These are phyloP conservation scores for Irpex lacteus DNA, from an alignment of 1,284 basidiomycete species.

Conservation along the genomic window DNA sequence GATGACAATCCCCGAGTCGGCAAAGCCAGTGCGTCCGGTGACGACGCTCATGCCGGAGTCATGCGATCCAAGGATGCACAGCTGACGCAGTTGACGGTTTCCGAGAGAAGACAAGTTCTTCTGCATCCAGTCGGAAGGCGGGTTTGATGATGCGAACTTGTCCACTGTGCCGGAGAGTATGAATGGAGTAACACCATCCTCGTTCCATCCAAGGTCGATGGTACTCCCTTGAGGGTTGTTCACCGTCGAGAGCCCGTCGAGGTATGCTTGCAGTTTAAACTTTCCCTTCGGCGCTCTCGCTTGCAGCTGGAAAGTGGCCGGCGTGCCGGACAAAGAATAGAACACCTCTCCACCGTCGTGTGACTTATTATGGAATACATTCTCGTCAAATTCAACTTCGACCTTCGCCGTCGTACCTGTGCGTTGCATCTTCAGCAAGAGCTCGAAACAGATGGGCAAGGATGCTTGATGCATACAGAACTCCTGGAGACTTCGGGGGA, in stretches of 20 bases:
- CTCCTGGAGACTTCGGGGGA: background rate
- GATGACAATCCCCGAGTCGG: background rate
- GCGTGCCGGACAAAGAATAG: conserved; percentile 1
- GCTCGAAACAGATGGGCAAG: too few relatives aligned
- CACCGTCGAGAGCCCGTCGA: background rate
- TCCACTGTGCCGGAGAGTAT: background rate
- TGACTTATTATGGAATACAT: conserved; percentile 1
- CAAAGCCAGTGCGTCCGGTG: background rate
- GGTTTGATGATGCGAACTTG: background rate
- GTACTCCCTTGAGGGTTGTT: conserved; percentile 4
- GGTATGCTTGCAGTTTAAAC: conserved; percentile 4
- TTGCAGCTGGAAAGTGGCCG: conserved; percentile 5
- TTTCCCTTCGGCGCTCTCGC: background rate
- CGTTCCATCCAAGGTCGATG: conserved; percentile 1
- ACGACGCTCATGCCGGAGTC: conserved; percentile 10
- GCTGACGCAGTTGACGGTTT: background rate
- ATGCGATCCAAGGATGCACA: conserved; percentile 11
- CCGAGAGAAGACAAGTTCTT: background rate
- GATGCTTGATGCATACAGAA: too few relatives aligned
- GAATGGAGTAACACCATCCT: background rate
- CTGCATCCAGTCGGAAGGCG: conserved; percentile 9
- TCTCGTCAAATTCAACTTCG: conserved; percentile 10
- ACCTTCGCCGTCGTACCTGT: conserved; percentile 3
- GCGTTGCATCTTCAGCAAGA: background rate
- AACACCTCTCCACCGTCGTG: conserved; percentile 8